Base-by-base conservation (phyloP, 1,284 basidiomycete species). In the Trichosporon inkin region DNA sequence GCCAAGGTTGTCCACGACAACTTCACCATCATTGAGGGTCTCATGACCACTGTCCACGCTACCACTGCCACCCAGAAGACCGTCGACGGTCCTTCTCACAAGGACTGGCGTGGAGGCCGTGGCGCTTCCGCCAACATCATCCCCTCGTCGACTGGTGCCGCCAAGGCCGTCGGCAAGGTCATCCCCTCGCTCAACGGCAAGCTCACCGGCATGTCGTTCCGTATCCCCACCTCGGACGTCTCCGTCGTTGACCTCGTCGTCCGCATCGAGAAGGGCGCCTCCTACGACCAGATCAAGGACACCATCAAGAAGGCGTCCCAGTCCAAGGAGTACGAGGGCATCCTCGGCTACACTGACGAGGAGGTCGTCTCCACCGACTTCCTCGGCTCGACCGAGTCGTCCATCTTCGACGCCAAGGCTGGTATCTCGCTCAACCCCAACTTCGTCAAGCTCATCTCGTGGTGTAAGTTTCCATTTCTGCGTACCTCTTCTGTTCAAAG, bases 51-150 rank as follows among this genome's bases (percentile, higher is more conserved):
- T 69, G 91, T 98, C 70, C 95, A 99, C 81, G 88, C 90, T 52
- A 91, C 91, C 69, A 95, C 92, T 58, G 96, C 96, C 63, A 99
- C 96, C 71, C 95, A 99, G 83, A 99, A 98, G 88, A 98, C 95
- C 70, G 95, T 97, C 73, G 94, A 97, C 72, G 94, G 94, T 67
- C 94, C 94, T 56, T 98, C 92, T 57, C 77, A 84, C 83, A 97
- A 81, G 79, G 81, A 82, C 79, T 83, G 82, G 83, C 80, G 83
- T 80, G 96, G 96, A 79, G 95, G 95, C 72, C 96, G 95, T 83
- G 87, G 88, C 72, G 93, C 95, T 67, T 88, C 88, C 80, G 90
- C 90, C 83, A 99, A 99, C 88, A 98, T 99, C 82, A 99, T 99
- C 78, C 95, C 95, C 62, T 98, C 95, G 34, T 96, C 92, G 74